Percentiles rank a stretch among this genome's conserved stretches.
Evolutionary conservation across 2,329 filamentous ascomycete genomes (phyloP).

Genomic region (Neofusicoccum laricinum): DNA sequence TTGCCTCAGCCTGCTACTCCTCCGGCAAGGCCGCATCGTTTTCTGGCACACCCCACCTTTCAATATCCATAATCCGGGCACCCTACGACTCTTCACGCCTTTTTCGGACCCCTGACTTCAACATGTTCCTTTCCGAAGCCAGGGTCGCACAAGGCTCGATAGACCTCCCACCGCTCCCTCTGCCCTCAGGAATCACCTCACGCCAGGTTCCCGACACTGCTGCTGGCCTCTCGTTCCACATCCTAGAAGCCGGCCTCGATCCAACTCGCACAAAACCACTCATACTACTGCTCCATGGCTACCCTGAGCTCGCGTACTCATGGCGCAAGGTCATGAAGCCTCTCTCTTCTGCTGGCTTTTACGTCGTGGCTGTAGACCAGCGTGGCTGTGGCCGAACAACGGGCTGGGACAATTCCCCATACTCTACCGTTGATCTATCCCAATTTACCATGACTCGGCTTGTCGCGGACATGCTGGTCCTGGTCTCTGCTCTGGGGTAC

Average conservation of each 20-base stretch:
- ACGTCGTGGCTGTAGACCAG: conserved; percentile 66
- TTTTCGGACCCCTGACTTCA: not conserved
- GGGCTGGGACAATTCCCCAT: conserved; percentile 55
- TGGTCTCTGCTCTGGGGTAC: conserved; percentile 62
- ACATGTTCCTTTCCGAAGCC: not conserved
- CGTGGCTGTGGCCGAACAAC: conserved; percentile 66
- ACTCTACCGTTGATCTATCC: conserved; percentile 52
- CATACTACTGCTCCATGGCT: conserved; percentile 63
- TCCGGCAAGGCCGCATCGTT: not conserved
- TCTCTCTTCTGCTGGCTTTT: conserved; percentile 60
- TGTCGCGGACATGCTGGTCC: conserved; percentile 60
- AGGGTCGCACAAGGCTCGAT: not conserved
- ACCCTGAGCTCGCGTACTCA: conserved; percentile 66
- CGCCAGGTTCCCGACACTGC: conserved; percentile 55
- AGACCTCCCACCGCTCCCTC: conserved; percentile 45
- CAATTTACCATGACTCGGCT: conserved; percentile 58
- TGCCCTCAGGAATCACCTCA: conserved; percentile 55
- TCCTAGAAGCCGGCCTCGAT: conserved; percentile 53
- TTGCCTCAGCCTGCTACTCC: not conserved
- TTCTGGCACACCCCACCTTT: not conserved
- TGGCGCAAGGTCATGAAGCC: conserved; percentile 63
- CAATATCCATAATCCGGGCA: not conserved
- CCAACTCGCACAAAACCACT: conserved; percentile 48
- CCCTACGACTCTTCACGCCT: not conserved
- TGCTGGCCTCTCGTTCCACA: conserved; percentile 60